Percentiles rank a stretch among this genome's conserved stretches.
These are phyloP conservation scores for Syzygium malaccense DNA, from an alignment of 441 rosid genomes.

Conservation along the genomic window DNA sequence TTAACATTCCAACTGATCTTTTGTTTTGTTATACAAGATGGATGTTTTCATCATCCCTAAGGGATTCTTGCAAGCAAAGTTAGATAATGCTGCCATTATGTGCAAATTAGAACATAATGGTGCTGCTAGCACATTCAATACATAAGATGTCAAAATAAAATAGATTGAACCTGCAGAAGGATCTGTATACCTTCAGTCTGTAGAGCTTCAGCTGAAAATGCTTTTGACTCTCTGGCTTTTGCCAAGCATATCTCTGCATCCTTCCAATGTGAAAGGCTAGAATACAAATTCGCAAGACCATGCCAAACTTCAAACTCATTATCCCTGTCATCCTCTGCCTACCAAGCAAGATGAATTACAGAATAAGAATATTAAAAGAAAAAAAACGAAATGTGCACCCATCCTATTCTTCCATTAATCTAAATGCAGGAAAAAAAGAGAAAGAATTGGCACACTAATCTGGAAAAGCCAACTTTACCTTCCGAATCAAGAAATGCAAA, in stretches of 20 bases:
- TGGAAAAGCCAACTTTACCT: not conserved
- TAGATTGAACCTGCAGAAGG: not conserved
- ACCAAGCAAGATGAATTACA: slow-evolving; percentile 1
- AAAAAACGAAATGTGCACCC: not conserved
- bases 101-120: not conserved
- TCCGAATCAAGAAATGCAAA: not conserved
- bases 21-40: not conserved
- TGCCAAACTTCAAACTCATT: slow-evolving; percentile 93
- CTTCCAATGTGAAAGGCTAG: slow-evolving; percentile 82
- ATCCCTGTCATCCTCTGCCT: slow-evolving; percentile 54
- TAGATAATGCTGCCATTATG: not conserved
- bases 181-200: slow-evolving; percentile 63
- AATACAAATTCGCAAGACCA: slow-evolving; percentile 78
- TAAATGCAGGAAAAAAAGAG: not conserved
- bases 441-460: not conserved
- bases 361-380: slow-evolving; percentile 2
- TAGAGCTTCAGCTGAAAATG: slow-evolving; percentile 60
- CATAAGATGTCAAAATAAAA: not conserved
- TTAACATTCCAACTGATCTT: not conserved
- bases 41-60: not conserved
- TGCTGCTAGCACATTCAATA: not conserved
- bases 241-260: slow-evolving; percentile 78
- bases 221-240: slow-evolving; percentile 70
- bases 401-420: not conserved
- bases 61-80: not conserved